Percentiles rank a stretch among this genome's conserved stretches.
Conservation (phyloP, 2,329 filamentous ascomycete species). For the Phyllosticta paracitricarpa region DNA sequence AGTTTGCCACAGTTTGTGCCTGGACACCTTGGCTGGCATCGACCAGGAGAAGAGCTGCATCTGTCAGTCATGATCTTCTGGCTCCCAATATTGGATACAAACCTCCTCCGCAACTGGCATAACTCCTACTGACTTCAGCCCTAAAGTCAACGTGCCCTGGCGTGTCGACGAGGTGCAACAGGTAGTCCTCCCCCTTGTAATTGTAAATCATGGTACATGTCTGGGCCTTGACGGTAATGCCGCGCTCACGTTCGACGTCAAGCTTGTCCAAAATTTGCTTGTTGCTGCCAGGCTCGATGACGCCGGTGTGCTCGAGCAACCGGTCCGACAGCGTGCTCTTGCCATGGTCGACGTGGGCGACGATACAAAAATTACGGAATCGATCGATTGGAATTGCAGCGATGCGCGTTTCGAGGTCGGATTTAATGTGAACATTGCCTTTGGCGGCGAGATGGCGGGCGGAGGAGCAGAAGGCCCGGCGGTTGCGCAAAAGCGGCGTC, state of each 20-base stretch:
- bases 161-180: conserved; percentile 91
- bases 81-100: neutral
- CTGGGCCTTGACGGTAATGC: conserved; percentile 98
- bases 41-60: conserved; percentile 69
- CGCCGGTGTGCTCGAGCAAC: conserved; percentile 85
- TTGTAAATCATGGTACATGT: conserved; percentile 97
- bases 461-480: conserved; percentile 20
- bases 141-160: conserved; percentile 97
- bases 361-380: conserved; percentile 94
- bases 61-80: neutral
- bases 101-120: conserved; percentile 82
- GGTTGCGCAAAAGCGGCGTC: conserved; percentile 9
- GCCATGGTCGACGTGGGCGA: conserved; percentile 97
- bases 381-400: conserved; percentile 66
- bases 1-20: conserved; percentile 96
- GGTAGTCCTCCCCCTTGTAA: conserved; percentile 74
- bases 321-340: conserved; percentile 94
- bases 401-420: conserved; percentile 55
- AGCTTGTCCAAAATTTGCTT: conserved; percentile 96
- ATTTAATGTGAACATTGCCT: conserved; percentile 22
- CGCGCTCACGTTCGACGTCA: conserved; percentile 89
- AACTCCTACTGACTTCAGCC: conserved; percentile 89
- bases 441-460: conserved; percentile 25
- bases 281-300: conserved; percentile 73
- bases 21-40: conserved; percentile 96